Evolutionary conservation across 148 eudicot species (phyloP), one percentile per base, ranked within the genome.

Genomic region (Rheum nobile): DNA sequence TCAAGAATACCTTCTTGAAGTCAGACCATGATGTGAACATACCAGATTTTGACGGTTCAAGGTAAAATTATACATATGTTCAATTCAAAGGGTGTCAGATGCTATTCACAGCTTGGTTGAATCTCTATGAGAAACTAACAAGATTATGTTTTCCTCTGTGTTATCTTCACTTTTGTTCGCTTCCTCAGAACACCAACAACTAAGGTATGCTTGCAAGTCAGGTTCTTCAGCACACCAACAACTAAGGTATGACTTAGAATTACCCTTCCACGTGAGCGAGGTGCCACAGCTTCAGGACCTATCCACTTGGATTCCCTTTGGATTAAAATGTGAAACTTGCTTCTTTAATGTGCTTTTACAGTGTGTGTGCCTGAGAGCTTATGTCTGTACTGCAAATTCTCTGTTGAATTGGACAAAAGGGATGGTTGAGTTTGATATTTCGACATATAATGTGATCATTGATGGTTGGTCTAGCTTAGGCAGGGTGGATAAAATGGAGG

Each of bases 381-480:
- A 82, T 77, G 91, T 82, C 6, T 89, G 93, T 28, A 75, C 65
- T 26, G 98, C 96, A 2, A 79, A 79, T 82, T 82, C 85, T 0
- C 67, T 91, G 71, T n/a, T 55, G 61, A 78, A 77, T 47, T 88
- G 84, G 41, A 87, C 88, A 90, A 85, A 73, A 72, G 96, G 80
- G 76, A 87, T 86, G 73, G 75, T 95, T 39, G n/a, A n/a, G n/a
- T n/a, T n/a, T n/a, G n/a, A n/a, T n/a, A n/a, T n/a, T n/a, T n/a
- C n/a, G n/a, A n/a, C 77, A 65, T 26, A 79, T 69, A 90, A 89
- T 74, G 29, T 83, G 44, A 41, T 94, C 17, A 91, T 91, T 71
- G 84, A 79, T 54, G 98, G 98, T 72, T 90, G 97, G 97, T 80
- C 90, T 1, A 87, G 71, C 68, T 69, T 79, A 48, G 98, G 98